Base-by-base conservation (phyloP, 768 basidiomycete genomes). In the Hirschioporus abietinus region DNA sequence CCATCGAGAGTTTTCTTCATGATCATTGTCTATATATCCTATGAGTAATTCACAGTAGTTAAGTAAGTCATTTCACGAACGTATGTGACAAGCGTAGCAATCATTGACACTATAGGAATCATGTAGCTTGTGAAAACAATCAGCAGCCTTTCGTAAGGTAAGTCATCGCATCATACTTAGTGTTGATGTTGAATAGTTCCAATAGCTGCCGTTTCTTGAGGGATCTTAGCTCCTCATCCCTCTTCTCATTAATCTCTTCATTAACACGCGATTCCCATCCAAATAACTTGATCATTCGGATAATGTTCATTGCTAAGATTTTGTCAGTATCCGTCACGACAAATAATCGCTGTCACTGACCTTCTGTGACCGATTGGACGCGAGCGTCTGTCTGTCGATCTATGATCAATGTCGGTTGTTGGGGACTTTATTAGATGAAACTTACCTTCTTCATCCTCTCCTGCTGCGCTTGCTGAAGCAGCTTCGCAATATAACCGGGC, bases 31-130 rank as follows among this genome's bases (percentile, higher is more conserved):
- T 76, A 58, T 0, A 25, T 8, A 1, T 61, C 15, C 9, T 30
- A 24, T 25, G 1, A 25, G 15, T 25, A 61, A 61, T 61, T 18
- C 24, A 15, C 10, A 17, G 60, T 61, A 24, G 25, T 25, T 8
- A 30, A 30, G 30, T 30, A 8, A 34, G 30, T 8, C 15, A 61
- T 4, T 12, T 25, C 8, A 73, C 84, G 64, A 75, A 88, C 81
- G 67, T 87, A 91, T 8, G 84, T 79, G 1, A 82, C 78, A 70
- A 85, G 91, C 1, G 88, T 87, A 18, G 83, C 80, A 58, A 88
- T 71, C 90, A 91, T 92, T 30, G 84, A 86, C 0, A 84, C 42
- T 8, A 91, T 73, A 0, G 91, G 90, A 60, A 91, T 82, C 42
- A 84, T 66, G 68, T 80, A 85, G 71, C 87, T 90, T 64, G 1